Conservation (phyloP, 2,329 filamentous ascomycete genomes). For the Calonectria multiphialidica region DNA sequence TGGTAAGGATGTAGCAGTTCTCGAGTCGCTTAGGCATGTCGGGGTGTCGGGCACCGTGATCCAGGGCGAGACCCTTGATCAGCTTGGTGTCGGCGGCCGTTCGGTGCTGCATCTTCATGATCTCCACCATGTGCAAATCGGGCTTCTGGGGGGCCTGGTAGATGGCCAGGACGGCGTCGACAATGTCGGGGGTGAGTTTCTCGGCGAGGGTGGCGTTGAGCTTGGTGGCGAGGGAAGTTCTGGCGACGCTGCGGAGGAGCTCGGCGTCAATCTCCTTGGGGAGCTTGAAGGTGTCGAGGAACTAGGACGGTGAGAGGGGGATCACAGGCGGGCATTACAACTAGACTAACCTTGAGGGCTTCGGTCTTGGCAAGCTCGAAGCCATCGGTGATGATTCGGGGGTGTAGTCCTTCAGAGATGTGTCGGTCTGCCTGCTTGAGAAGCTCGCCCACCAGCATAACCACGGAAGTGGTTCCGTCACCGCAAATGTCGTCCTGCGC, state of each 20-base stretch:
- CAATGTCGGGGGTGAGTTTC: constrained; percentile 93
- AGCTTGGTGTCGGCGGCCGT: constrained; percentile 96
- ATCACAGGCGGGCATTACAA: not conserved
- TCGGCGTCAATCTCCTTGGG: constrained; percentile 90
- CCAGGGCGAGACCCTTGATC: constrained; percentile 90
- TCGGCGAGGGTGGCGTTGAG: constrained; percentile 89
- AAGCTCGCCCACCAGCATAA: constrained; percentile 94
- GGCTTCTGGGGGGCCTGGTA: constrained; percentile 91
- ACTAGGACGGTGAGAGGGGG: constrained; percentile 62
- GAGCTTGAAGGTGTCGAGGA: constrained; percentile 95
- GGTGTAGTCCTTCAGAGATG: constrained; percentile 96
- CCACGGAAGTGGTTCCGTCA: constrained; percentile 97
- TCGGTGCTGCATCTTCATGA: constrained; percentile 99
- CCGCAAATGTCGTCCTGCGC: constrained; percentile 99
- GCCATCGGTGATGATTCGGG: constrained; percentile 95
- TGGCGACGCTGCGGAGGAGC: constrained; percentile 90
- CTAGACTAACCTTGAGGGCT: constrained; percentile 77
- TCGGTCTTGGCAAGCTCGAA: constrained; percentile 98
- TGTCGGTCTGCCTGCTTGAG: constrained; percentile 97
- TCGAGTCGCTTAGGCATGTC: constrained; percentile 98
- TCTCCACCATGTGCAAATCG: constrained; percentile 98
- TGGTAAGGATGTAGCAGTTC: constrained; percentile 93
- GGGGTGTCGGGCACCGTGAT: constrained; percentile 95
- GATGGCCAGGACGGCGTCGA: constrained; percentile 95
- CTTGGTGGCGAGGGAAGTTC: constrained; percentile 96